Percentiles rank a stretch among this genome's conserved stretches.
Conservation (phyloP, 148 eudicot species). For the Polygonum maritimum region DNA sequence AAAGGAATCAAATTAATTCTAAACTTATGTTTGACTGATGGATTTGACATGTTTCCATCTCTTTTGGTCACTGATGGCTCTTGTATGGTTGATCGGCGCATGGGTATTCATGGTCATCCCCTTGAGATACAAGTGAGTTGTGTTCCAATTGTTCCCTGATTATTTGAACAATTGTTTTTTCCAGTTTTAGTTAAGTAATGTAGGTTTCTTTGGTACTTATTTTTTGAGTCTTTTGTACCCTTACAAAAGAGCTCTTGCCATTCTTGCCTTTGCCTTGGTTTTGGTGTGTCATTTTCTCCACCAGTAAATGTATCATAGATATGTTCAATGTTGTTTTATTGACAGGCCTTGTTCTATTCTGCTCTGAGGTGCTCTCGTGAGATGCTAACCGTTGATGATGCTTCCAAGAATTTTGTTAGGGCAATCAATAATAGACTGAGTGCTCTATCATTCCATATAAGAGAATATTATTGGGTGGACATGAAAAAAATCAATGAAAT, state of each 20-base stretch:
- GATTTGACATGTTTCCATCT: conserved; percentile 84
- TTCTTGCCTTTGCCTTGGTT: not conserved
- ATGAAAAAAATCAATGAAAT: conserved; percentile 72
- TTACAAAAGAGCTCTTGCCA: too few species aligned
- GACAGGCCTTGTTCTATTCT: conserved; percentile 66
- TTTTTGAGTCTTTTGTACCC: not conserved
- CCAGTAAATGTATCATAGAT: not conserved
- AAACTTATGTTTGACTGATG: conserved; percentile 72
- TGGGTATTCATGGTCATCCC: conserved; percentile 91
- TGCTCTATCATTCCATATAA: conserved; percentile 69
- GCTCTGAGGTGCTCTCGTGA: conserved; percentile 70
- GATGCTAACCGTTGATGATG: conserved; percentile 63
- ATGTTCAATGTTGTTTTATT: not conserved
- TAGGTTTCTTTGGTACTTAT: not conserved
- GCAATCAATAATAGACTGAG: conserved; percentile 59
- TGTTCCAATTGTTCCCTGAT: not conserved
- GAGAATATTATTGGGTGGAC: conserved; percentile 78
- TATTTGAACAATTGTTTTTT: not conserved
- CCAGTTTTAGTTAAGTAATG: not conserved
- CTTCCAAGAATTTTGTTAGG: conserved; percentile 46
- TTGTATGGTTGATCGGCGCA: conserved; percentile 89
- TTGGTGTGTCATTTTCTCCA: not conserved
- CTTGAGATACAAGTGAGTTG: conserved; percentile 64
- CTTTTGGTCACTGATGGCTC: conserved; percentile 81
- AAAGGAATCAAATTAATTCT: conserved; percentile 78